A percentile compares a stretch with the other conserved stretches of the same genome.
phyloP scores from a whole-genome alignment of 352 stramenopile genomes.

The Phytophthora pisi region DNA sequence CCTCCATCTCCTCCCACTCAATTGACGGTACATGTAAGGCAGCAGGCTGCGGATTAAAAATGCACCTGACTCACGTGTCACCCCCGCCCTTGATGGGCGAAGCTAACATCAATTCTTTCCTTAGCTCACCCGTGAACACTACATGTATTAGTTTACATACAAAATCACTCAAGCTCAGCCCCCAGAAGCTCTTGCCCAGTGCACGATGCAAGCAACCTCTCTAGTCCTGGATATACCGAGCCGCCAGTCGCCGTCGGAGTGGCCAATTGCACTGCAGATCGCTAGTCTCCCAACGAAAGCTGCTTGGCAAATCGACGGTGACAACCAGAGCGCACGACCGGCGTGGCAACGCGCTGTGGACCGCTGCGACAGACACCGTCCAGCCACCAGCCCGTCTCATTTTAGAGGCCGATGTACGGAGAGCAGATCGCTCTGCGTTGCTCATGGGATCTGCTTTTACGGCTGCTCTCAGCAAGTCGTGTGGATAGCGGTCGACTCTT shows the following conservation, averaged over 20 bases:
- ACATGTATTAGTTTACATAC: no score
- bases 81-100: no score
- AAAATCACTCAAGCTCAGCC: no score
- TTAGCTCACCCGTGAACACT: no score
- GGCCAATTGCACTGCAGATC: neutral
- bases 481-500: neutral
- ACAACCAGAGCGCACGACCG: neutral
- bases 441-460: conserved; percentile 19
- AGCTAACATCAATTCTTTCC: no score
- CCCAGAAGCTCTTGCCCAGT: no score
- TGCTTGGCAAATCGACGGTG: neutral
- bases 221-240: no score
- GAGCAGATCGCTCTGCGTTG: conserved; percentile 6
- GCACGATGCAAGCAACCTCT: no score
- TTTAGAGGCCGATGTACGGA: neutral
- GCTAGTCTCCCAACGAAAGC: neutral
- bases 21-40: no score
- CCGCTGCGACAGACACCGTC: neutral
- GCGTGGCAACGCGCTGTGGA: neutral
- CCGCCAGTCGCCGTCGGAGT: neutral
- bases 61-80: no score
- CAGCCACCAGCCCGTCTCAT: conserved; percentile 11
- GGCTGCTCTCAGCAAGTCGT: neutral
- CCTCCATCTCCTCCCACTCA: no score
- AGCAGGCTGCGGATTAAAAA: no score